Evolutionary conservation across 2,329 filamentous ascomycete species (phyloP), one percentile per base, ranked within the genome.

Genomic region (Pseudocercospora crystallina): DNA sequence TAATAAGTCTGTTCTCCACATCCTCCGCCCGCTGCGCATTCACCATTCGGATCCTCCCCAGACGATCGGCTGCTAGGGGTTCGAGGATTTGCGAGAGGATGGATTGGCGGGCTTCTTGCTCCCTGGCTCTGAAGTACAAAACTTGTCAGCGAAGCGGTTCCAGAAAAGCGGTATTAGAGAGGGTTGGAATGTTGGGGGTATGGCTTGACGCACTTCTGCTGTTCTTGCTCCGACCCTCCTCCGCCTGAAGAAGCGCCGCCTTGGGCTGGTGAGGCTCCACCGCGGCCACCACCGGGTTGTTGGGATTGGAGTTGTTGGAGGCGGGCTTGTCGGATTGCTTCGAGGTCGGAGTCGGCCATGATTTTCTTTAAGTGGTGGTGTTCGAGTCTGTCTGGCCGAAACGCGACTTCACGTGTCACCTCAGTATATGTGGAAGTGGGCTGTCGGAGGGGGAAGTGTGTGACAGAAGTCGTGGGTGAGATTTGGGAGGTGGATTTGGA

Each of bases 1-100:
- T 90, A 71, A 99, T 91, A 49, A 99, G 81, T 43, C 92, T 76
- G 78, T 95, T 91, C 77, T 99, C 94, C 50, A 99, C 83, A 65
- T 96, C 90, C 55, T 80, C 82, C 32, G 94, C 94, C 65, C 94
- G 89, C 62, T 86, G 85, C 69, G 91, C 90, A 75, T 97, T 97
- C 67, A 99, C 94, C 54, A 99, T 84, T 31, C 92, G 87, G 74
- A 99, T 97, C 60, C 94, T 89, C 50, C 89, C 90, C 1, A 99
- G 81, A 11, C 94, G 88, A 75, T 99, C 94, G 54, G 90, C 88
- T 13, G 94, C 94, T 67, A 92, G 90, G 60, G 94, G 94, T 65
- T 91, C 86, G 56, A 99, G 89, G 76, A 99, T 97, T 73, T 97
- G 94, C 62, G 81, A 82, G 56, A 99, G 85, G 62, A 96, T 87